phyloP scores from a whole-genome alignment of 441 rosid genomes.

The Corymbia citriodora region DNA sequence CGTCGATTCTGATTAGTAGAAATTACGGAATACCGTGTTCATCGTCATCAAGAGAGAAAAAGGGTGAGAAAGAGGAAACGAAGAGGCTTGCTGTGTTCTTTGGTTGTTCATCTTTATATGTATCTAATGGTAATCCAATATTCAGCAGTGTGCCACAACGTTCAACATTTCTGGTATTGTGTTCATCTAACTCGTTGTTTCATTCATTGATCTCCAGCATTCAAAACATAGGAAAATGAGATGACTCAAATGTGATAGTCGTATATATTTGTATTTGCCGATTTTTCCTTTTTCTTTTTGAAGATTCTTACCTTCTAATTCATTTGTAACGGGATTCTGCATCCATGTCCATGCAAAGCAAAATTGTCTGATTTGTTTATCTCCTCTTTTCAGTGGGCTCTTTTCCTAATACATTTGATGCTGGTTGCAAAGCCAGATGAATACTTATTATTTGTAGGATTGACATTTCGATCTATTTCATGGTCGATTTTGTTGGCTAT shows the following conservation, averaged over 20 bases:
- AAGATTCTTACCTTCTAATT: background rate
- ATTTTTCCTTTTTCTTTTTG: no score
- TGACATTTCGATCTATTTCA: background rate
- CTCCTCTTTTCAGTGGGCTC: background rate
- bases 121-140: background rate
- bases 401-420: background rate
- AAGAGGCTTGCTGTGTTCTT: background rate
- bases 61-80: background rate
- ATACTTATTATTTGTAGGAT: background rate
- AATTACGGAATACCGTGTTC: background rate
- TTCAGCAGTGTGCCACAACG: background rate
- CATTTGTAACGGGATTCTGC: background rate
- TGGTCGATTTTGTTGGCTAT: background rate
- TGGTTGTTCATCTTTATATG: background rate
- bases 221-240: background rate
- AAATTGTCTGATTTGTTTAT: no score
- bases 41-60: background rate
- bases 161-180: background rate
- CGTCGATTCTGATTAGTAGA: background rate
- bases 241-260: accelerated
- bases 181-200: background rate
- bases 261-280: background rate
- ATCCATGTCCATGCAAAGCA: background rate
- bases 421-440: background rate
- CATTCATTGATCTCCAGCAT: background rate